A percentile compares a stretch with the other conserved stretches of the same genome.
These are phyloP conservation scores for Kwoniella mangroviensis DNA, from an alignment of 768 basidiomycete species.

Conservation along the genomic window DNA sequence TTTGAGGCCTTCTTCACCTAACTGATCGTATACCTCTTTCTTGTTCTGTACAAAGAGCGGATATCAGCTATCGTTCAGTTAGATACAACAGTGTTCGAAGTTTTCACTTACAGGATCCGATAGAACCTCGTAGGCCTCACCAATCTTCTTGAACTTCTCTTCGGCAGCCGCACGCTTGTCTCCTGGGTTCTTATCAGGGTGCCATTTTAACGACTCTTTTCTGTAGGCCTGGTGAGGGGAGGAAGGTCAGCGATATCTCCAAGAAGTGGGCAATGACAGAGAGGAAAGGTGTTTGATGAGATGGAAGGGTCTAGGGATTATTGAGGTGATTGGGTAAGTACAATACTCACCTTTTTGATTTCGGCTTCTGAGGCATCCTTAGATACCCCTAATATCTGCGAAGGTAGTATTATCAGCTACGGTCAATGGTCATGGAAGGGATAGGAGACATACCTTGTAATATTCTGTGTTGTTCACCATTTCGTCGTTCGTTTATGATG, in stretches of 20 bases:
- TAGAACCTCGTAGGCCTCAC: constrained; percentile 95
- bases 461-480: constrained; percentile 68
- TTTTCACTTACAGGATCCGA: constrained; percentile 65
- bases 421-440: background rate
- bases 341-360: constrained; percentile 71
- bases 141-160: constrained; percentile 92
- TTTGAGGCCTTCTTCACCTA: constrained; percentile 94
- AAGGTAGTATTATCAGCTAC: background rate
- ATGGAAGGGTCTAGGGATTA: background rate
- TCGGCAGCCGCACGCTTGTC: constrained; percentile 80
- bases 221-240: constrained; percentile 63
- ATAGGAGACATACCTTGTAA: constrained; percentile 64
- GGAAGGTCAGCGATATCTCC: background rate
- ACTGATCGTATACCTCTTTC: constrained; percentile 73
- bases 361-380: constrained; percentile 75
- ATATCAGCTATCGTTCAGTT: constrained; percentile 12
- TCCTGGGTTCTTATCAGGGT: constrained; percentile 64
- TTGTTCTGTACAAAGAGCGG: constrained; percentile 48
- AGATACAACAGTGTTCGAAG: too few species aligned
- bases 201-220: constrained; percentile 78
- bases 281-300: background rate
- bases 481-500: background rate
- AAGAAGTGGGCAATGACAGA: too few species aligned
- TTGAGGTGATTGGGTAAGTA: background rate
- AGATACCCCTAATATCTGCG: constrained; percentile 67